phyloP scores from a whole-genome alignment of 2,329 filamentous ascomycete species.

The Penicillium fuscoglaucum region DNA sequence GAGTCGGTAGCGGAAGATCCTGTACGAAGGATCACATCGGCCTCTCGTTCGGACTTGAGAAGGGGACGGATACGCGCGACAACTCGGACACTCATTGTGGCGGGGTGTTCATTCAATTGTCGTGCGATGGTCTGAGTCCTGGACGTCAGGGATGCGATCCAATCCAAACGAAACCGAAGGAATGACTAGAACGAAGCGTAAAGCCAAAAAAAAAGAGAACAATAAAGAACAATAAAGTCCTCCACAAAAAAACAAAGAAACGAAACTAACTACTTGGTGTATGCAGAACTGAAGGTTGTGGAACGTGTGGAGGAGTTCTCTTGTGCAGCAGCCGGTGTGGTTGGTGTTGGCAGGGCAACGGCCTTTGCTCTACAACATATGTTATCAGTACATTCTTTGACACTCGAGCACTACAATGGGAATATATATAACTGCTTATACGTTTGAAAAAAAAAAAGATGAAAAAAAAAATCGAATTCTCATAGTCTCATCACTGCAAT shows the following conservation, averaged over 20 bases:
- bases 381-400: background rate
- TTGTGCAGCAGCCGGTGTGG: conserved; percentile 12
- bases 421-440: background rate
- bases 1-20: conserved; percentile 44
- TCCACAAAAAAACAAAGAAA: conserved; percentile 14
- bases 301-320: conserved; percentile 22
- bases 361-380: background rate
- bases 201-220: conserved; percentile 13
- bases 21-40: conserved; percentile 80
- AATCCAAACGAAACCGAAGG: conserved; percentile 9
- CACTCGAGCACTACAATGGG: background rate
- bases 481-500: background rate
- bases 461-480: too few species aligned
- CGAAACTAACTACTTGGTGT: conserved; percentile 23
- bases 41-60: conserved; percentile 79
- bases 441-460: too few species aligned
- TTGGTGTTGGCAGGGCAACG: conserved; percentile 27
- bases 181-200: conserved; percentile 6
- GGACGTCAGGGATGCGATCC: background rate
- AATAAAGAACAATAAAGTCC: conserved; percentile 14
- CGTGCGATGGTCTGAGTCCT: background rate
- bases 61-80: conserved; percentile 89
- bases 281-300: conserved; percentile 19
- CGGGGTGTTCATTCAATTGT: conserved; percentile 10
- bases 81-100: conserved; percentile 66